phyloP scores from a whole-genome alignment of 1,139 yeast species.

The Geotrichum phurueaensis region DNA sequence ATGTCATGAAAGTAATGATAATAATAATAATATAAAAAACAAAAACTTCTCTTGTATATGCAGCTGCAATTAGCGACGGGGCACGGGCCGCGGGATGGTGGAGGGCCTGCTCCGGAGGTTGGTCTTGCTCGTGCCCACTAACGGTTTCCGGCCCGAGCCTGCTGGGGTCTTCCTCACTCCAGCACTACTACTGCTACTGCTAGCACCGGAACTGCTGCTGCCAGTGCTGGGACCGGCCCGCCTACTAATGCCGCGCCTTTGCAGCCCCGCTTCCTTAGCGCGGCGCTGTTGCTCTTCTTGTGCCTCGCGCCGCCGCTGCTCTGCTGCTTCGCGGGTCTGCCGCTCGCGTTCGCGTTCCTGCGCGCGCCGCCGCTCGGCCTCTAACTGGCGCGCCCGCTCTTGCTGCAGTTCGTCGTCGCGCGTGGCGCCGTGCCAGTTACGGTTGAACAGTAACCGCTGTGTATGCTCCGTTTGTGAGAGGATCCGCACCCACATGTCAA shows the following conservation, averaged over 20 bases:
- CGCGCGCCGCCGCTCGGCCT: constrained; percentile 22
- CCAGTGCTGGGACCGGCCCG: not conserved
- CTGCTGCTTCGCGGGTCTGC: constrained; percentile 22
- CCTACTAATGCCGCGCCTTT: constrained; percentile 1
- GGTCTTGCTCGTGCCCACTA: not conserved
- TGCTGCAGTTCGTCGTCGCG: constrained; percentile 28
- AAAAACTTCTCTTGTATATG: not conserved
- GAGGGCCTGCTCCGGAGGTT: not conserved
- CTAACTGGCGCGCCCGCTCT: constrained; percentile 20
- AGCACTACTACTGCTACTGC: not conserved
- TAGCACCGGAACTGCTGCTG: not conserved
- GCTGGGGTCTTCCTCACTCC: not conserved
- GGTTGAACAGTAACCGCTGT: constrained; percentile 29
- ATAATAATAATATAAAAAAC: not conserved
- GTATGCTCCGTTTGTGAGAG: constrained; percentile 37
- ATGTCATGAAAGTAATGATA: not conserved
- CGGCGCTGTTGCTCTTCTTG: constrained; percentile 4
- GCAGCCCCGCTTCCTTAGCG: constrained; percentile 7
- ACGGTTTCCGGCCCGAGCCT: not conserved
- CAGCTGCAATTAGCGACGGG: not conserved
- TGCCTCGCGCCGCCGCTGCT: constrained; percentile 19
- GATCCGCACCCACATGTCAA: constrained; percentile 34
- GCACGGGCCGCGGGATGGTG: constrained; percentile 8
- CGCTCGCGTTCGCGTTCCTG: constrained; percentile 21
- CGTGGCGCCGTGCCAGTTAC: constrained; percentile 33